Conservation (phyloP, 1,284 basidiomycete genomes). For the Takashimella tepidaria region DNA sequence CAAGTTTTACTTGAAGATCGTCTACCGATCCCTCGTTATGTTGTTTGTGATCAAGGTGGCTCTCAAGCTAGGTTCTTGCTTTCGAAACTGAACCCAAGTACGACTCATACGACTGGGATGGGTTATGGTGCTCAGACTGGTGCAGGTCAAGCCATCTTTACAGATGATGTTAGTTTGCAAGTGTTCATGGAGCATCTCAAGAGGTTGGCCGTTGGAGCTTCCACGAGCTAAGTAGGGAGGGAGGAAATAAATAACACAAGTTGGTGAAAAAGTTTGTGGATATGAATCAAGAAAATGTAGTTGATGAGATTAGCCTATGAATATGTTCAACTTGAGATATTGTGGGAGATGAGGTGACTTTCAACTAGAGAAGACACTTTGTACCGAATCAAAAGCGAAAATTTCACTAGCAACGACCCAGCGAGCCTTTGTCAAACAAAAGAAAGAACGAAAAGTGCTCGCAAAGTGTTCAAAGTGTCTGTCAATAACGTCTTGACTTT, state of each 20-base stretch:
- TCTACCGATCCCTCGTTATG: constrained; percentile 95
- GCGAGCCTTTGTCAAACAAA: too few species aligned
- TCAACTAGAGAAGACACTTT: too few species aligned
- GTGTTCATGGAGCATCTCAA: constrained; percentile 96
- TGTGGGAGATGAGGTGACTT: too few species aligned
- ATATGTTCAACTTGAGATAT: too few species aligned
- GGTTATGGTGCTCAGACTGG: constrained; percentile 66
- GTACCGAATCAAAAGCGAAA: too few species aligned
- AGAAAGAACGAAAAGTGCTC: too few species aligned
- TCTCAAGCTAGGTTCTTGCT: constrained; percentile 96
- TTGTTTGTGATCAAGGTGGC: constrained; percentile 96
- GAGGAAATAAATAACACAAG: not conserved
- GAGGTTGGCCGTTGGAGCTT: constrained; percentile 56
- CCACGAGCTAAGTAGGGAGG: constrained; percentile 33
- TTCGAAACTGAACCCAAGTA: constrained; percentile 94
- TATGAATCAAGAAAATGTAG: not conserved
- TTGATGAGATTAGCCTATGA: constrained; percentile 1
- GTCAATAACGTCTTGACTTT: too few species aligned
- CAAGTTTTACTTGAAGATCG: constrained; percentile 91
- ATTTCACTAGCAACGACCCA: too few species aligned
- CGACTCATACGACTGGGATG: constrained; percentile 87
- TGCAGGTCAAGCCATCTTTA: constrained; percentile 90
- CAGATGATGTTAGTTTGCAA: constrained; percentile 95
- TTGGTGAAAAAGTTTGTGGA: not conserved
- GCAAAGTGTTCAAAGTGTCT: too few species aligned